Evolutionary conservation across 176 grass and related monocot genomes (phyloP).

Genomic region (Musa schizocarpa): DNA sequence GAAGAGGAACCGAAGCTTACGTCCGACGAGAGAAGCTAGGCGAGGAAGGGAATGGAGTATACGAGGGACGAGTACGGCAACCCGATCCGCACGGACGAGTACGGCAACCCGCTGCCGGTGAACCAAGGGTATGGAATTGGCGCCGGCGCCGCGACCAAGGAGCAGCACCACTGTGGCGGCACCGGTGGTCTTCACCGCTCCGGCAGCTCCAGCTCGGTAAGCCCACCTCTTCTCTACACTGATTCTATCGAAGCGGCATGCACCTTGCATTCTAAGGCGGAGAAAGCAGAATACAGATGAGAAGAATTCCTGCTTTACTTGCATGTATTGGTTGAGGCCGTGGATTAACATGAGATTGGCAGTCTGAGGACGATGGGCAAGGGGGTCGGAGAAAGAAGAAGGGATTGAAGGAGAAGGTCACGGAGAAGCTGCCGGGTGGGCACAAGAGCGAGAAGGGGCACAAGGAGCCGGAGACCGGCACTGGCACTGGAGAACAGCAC

Average conservation of each 20-base stretch:
- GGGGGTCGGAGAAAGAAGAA: slow-evolving; percentile 10
- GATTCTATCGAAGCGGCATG: background rate
- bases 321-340: background rate
- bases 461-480: background rate
- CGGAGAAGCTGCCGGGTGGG: slow-evolving; percentile 1
- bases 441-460: background rate
- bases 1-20: no score
- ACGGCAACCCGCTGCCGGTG: background rate
- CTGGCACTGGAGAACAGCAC: background rate
- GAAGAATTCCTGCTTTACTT: background rate
- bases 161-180: background rate
- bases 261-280: no score
- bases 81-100: slow-evolving; percentile 6
- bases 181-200: background rate
- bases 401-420: slow-evolving; percentile 11
- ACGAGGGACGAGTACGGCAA: slow-evolving; percentile 1
- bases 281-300: background rate
- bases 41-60: slow-evolving; percentile 3
- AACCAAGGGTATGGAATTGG: slow-evolving; percentile 6
- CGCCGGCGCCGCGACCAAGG: background rate
- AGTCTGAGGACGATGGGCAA: slow-evolving; percentile 5
- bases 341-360: no score
- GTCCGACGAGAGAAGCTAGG: background rate
- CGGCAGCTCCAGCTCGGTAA: slow-evolving; percentile 4
- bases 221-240: background rate